Conservation (phyloP, 1,139 yeast genomes). For the Candida tetrigidarum region DNA sequence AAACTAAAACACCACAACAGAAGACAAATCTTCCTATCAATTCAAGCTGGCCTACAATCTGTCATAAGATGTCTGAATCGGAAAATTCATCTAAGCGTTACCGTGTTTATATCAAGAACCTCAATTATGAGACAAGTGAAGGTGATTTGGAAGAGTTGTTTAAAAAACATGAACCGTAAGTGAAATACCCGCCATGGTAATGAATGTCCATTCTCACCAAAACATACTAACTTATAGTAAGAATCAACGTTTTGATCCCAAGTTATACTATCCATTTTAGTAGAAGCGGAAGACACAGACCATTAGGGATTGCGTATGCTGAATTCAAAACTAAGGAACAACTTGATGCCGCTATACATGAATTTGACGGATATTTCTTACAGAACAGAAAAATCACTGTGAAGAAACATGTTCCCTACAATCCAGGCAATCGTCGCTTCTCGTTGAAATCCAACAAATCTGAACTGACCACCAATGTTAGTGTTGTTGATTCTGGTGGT, state of each 20-base stretch:
- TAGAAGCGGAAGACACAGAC: conserved; percentile 40
- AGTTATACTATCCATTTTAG: conserved; percentile 55
- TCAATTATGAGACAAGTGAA: conserved; percentile 69
- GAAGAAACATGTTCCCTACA: conserved; percentile 44
- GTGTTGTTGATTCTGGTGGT: no score
- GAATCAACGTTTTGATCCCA: conserved; percentile 54
- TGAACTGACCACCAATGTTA: no score
- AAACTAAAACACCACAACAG: no score
- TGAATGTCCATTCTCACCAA: no score
- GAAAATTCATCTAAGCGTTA: conserved; percentile 10
- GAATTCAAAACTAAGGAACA: conserved; percentile 55
- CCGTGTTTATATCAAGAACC: conserved; percentile 84
- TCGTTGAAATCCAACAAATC: conserved; percentile 3
- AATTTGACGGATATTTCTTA: conserved; percentile 44
- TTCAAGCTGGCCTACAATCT: neutral
- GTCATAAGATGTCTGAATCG: conserved; percentile 1
- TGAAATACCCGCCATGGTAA: conserved; percentile 9
- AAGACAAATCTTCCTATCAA: no score
- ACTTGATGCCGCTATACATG: conserved; percentile 50
- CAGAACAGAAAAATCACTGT: conserved; percentile 41
- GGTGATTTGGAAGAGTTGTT: conserved; percentile 78
- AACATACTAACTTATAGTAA: conserved; percentile 23
- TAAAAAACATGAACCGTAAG: conserved; percentile 51
- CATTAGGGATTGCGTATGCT: conserved; percentile 69
- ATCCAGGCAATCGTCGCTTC: conserved; percentile 25